These are phyloP conservation scores for Chamaenerion angustifolium DNA, from an alignment of 345 rosid genomes.

Conservation along the genomic window DNA sequence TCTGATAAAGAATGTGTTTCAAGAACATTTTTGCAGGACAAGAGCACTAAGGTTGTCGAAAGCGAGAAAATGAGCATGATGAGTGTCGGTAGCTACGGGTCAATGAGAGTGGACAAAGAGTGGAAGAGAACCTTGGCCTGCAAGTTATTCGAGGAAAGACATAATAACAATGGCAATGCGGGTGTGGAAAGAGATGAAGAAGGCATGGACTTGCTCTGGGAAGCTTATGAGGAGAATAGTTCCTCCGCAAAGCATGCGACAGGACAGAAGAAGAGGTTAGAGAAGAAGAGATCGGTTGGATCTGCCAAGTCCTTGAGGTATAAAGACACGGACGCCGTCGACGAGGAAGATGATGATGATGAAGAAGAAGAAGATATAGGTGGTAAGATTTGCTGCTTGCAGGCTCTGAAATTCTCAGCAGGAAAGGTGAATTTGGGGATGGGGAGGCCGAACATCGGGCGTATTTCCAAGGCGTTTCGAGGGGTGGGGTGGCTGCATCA, in stretches of 20 bases:
- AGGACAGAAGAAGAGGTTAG: conserved; percentile 16
- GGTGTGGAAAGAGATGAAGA: conserved; percentile 22
- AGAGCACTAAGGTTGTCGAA: background rate
- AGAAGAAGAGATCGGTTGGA: background rate
- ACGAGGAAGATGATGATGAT: conserved; percentile 19
- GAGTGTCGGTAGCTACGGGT: conserved; percentile 45
- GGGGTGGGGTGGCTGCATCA: conserved; percentile 69
- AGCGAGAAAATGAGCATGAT: conserved; percentile 7
- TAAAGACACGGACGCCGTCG: conserved; percentile 15
- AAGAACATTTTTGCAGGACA: conserved; percentile 4
- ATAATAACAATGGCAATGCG: conserved; percentile 28
- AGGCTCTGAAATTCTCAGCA: conserved; percentile 76
- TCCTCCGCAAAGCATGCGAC: conserved; percentile 17
- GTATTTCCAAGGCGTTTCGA: conserved; percentile 58
- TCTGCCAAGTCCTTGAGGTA: background rate
- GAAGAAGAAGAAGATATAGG: conserved; percentile 36
- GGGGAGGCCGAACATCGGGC: conserved; percentile 66
- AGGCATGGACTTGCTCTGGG: conserved; percentile 95
- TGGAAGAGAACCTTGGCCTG: conserved; percentile 95
- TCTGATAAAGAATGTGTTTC: conserved; percentile 6
- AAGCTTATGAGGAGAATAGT: conserved; percentile 51
- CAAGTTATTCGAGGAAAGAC: conserved; percentile 86
- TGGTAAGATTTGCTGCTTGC: conserved; percentile 69
- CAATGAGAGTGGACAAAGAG: conserved; percentile 82
- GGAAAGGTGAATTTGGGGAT: conserved; percentile 87